Evolutionary conservation across 2,329 filamentous ascomycete species (phyloP).

Genomic region (Hypoxylon sp.): DNA sequence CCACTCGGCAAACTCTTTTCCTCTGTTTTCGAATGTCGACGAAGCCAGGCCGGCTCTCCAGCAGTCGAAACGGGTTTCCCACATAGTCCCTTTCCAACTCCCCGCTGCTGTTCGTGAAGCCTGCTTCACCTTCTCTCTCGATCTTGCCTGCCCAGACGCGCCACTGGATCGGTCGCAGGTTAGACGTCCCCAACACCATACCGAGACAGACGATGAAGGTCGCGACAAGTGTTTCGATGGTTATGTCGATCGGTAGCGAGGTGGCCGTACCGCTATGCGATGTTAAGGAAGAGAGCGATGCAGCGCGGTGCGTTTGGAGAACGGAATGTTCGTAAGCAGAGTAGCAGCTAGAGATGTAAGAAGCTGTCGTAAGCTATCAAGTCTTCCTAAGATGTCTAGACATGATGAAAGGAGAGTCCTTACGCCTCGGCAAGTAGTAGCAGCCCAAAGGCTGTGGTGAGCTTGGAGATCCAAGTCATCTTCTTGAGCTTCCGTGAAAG

Average conservation of each 20-base stretch:
- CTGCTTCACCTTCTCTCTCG: conserved; percentile 74
- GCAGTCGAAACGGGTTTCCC: conserved; percentile 79
- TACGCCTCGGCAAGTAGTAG: conserved; percentile 88
- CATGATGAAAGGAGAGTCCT: conserved; percentile 46
- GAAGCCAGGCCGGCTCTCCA: conserved; percentile 86
- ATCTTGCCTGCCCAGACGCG: conserved; percentile 83
- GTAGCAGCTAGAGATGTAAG: conserved; percentile 76
- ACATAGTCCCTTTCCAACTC: conserved; percentile 73
- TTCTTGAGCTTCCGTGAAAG: too few relatives aligned
- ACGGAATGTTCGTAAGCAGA: conserved; percentile 92
- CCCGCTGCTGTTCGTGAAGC: conserved; percentile 64
- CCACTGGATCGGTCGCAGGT: conserved; percentile 86
- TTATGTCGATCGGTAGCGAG: conserved; percentile 82
- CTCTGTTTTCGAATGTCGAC: conserved; percentile 85
- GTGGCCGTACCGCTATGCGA: conserved; percentile 52
- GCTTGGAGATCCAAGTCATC: conserved; percentile 77
- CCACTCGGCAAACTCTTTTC: conserved; percentile 81
- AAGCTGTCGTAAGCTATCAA: conserved; percentile 25
- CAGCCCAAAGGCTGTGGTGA: conserved; percentile 76
- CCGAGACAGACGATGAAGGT: conserved; percentile 83
- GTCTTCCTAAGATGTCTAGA: neutral
- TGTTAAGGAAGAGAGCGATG: conserved; percentile 55
- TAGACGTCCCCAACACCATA: conserved; percentile 78
- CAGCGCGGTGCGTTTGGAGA: conserved; percentile 66
- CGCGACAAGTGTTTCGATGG: conserved; percentile 82